phyloP scores from a whole-genome alignment of 768 basidiomycete genomes.

The Leccinum subtestaceum region DNA sequence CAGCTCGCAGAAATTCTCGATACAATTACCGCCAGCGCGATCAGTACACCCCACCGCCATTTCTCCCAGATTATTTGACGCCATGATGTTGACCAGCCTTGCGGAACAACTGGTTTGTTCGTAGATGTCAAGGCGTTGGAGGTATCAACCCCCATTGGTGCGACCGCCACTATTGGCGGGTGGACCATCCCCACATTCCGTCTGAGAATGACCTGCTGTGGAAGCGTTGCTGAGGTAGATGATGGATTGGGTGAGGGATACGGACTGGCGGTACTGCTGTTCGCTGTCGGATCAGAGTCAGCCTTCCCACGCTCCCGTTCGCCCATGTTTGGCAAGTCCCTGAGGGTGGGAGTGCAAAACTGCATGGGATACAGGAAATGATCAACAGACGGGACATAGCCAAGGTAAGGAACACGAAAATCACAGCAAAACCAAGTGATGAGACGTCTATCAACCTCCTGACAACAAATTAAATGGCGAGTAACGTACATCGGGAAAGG shows the following conservation, averaged over 20 bases:
- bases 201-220: constrained; percentile 20
- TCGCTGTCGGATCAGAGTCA: constrained; percentile 26
- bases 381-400: constrained; percentile 20
- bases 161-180: constrained; percentile 13
- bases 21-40: constrained; percentile 74
- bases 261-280: constrained; percentile 15
- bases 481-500: constrained; percentile 80
- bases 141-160: constrained; percentile 14
- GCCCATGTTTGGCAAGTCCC: constrained; percentile 92
- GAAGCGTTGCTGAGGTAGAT: constrained; percentile 22
- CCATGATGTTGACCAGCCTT: constrained; percentile 61
- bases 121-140: constrained; percentile 22
- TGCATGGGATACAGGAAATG: constrained; percentile 33
- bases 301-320: constrained; percentile 65
- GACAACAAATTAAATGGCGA: constrained; percentile 15
- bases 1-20: constrained; percentile 65
- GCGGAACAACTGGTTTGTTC: constrained; percentile 33
- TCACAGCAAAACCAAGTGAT: constrained; percentile 17
- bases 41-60: constrained; percentile 80
- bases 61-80: constrained; percentile 74
- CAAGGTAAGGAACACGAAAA: constrained; percentile 13
- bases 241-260: constrained; percentile 14
- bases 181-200: constrained; percentile 22
- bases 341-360: constrained; percentile 66
- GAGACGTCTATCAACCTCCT: constrained; percentile 23